phyloP scores from a whole-genome alignment of 108 stramenopile species.

The Nitzschia sp. region DNA sequence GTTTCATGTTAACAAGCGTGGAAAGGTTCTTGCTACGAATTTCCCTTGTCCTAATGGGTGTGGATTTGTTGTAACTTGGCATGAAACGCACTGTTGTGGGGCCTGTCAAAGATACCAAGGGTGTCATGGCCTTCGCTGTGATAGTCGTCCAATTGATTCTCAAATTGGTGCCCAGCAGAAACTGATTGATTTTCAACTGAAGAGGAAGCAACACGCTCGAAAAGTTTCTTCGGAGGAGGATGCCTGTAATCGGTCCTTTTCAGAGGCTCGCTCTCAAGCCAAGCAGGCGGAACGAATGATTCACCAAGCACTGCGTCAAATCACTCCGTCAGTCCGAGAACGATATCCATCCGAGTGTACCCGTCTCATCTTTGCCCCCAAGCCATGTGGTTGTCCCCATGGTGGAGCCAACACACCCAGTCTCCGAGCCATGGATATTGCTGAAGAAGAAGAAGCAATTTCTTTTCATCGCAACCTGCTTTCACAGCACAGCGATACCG shows the following conservation, averaged over 20 bases:
- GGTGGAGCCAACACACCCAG: neutral
- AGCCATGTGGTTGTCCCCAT: neutral
- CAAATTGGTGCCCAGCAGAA: constrained; percentile 24
- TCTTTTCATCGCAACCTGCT: neutral
- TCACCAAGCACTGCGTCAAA: neutral
- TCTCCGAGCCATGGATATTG: constrained; percentile 3
- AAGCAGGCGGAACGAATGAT: constrained; percentile 1
- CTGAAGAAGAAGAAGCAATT: neutral
- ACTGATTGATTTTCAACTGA: neutral
- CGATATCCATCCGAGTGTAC: constrained; percentile 10
- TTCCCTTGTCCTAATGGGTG: constrained; percentile 25
- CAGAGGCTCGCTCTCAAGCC: neutral
- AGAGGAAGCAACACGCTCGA: neutral
- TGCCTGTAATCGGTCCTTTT: constrained; percentile 6
- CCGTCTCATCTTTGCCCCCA: neutral
- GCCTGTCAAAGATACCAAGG: neutral
- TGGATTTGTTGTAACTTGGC: constrained; percentile 26
- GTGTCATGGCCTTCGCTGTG: constrained; percentile 8
- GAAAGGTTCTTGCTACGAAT: constrained; percentile 15
- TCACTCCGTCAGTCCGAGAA: constrained; percentile 1
- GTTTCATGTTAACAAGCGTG: neutral
- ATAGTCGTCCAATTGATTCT: neutral
- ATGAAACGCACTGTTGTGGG: constrained; percentile 18
- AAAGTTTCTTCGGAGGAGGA: neutral
- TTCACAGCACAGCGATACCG: neutral